Base-by-base conservation (phyloP, 2,329 filamentous ascomycete genomes). In the Coccinonectria pachysandricola region DNA sequence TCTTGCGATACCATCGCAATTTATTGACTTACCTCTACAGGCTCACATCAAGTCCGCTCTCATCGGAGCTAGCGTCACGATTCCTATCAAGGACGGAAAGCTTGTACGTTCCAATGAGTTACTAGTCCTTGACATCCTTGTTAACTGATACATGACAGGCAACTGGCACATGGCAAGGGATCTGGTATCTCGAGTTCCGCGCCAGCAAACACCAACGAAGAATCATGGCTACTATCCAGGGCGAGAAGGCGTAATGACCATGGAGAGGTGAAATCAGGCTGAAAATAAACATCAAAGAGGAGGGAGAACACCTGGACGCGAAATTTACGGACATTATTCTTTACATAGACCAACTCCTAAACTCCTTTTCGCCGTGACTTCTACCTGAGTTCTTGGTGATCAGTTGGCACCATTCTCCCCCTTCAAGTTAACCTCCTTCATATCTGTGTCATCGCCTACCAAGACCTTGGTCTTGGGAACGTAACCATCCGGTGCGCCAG, bases 141-240 rank as follows among this genome's bases (percentile, higher is more conserved):
- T 7, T 11, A 8, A 2, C 9, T 12, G 4, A 22, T 8, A 9
- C 8, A 17, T 7, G 9, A 21, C 21, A 71, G 65, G 67, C 67
- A 12, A 71, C 70, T 8, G 75, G 75, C 12, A 79, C 74, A 4
- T 88, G 82, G 83, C 83, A 91, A 46, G 75, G 91, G 0, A 88
- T 96, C 33, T 96, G 84, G 82, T 93, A 92, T 54, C 60, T 95
- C 39, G 91, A 96, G 57, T 96, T 96, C 53, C 69, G 88, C 30
- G 70, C 65, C 7, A 63, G 63, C 42, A 84, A 74, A 56, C 87
- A 95, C 56, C 65, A 73, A 37, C 71, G 91, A 46, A 81, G 75
- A 51, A 71, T 96, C 8, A 78, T 98, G 36, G 88, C 88, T 28
- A 96, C 91, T 2, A 92, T 96, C 36, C 87, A 96, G 56, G 91